A percentile compares a stretch with the other conserved stretches of the same genome.
phyloP scores from a whole-genome alignment of 2,329 filamentous ascomycete genomes.

The Drechslerella coelobrocha region DNA sequence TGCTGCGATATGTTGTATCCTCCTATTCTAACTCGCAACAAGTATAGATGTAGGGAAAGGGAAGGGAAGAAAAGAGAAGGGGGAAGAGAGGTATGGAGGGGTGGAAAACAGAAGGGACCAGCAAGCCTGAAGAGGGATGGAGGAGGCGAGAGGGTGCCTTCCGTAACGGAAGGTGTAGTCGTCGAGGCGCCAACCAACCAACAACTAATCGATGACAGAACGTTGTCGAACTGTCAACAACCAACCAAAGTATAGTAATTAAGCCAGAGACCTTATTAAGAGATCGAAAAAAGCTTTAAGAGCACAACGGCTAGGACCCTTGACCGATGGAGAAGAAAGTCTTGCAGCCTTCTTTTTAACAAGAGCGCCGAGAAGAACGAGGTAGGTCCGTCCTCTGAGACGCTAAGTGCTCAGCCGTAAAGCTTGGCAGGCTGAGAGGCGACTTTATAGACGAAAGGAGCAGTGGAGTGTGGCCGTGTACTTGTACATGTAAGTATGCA shows the following conservation, averaged over 20 bases:
- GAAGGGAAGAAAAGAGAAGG: constrained; percentile 20
- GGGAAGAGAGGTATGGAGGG: constrained; percentile 7
- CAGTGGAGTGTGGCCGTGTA: constrained; percentile 40
- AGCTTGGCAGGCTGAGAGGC: constrained; percentile 33
- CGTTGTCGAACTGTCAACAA: constrained; percentile 7
- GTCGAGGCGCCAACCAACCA: constrained; percentile 34
- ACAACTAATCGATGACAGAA: not conserved
- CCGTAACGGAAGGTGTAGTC: constrained; percentile 28
- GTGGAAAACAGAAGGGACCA: not conserved
- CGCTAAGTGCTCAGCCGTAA: constrained; percentile 50
- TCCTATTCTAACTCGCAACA: constrained; percentile 11
- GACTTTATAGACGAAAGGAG: constrained; percentile 21
- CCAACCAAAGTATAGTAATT: not conserved
- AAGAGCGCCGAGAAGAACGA: constrained; percentile 1
- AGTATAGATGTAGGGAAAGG: constrained; percentile 8
- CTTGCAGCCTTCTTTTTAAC: constrained; percentile 42
- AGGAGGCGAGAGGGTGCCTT: constrained; percentile 17
- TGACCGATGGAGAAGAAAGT: constrained; percentile 13
- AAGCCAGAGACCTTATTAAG: constrained; percentile 28
- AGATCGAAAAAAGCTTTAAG: constrained; percentile 41
- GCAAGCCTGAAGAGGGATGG: constrained; percentile 9
- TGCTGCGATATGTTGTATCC: constrained; percentile 29
- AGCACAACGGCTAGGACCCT: constrained; percentile 33
- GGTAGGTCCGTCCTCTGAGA: constrained; percentile 18
- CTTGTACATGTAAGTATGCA: constrained; percentile 13